Percentiles rank a stretch among this genome's conserved stretches.
These are phyloP conservation scores for Tylopilus sp. DNA, from an alignment of 768 basidiomycete genomes.

Conservation along the genomic window DNA sequence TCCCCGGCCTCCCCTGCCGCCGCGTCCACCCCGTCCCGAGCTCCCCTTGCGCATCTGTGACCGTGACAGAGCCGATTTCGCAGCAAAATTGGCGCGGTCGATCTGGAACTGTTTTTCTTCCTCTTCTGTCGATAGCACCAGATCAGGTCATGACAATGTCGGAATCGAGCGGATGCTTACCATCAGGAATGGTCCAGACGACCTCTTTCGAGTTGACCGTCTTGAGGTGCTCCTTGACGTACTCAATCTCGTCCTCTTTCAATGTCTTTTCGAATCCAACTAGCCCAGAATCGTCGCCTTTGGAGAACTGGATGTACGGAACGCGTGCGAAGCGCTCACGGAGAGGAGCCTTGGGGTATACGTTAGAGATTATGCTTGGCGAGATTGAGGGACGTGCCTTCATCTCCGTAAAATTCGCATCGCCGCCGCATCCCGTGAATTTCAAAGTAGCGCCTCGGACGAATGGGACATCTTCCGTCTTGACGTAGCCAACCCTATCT, in stretches of 20 bases:
- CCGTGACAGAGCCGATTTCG: conserved; percentile 44
- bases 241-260: conserved; percentile 68
- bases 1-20: conserved; percentile 14
- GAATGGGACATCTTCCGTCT: conserved; percentile 41
- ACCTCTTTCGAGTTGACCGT: conserved; percentile 63
- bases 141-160: background rate
- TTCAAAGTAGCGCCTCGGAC: conserved; percentile 44
- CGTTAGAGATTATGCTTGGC: background rate
- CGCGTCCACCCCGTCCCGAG: conserved; percentile 43
- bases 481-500: conserved; percentile 45
- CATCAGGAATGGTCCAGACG: conserved; percentile 60
- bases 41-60: conserved; percentile 37
- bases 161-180: conserved; percentile 34
- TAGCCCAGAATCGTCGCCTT: conserved; percentile 45
- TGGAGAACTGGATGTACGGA: conserved; percentile 47
- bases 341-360: conserved; percentile 37
- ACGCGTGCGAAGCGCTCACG: conserved; percentile 44
- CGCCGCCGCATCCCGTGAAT: conserved; percentile 50
- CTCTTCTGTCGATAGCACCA: conserved; percentile 45
- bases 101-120: conserved; percentile 71
- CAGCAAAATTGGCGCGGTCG: conserved; percentile 69
- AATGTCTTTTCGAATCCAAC: conserved; percentile 61
- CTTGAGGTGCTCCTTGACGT: conserved; percentile 62
- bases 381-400: conserved; percentile 34
- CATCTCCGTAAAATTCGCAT: conserved; percentile 62